These are phyloP conservation scores for Acrocalymma vagum DNA, from an alignment of 2,329 filamentous ascomycete species.

Conservation along the genomic window DNA sequence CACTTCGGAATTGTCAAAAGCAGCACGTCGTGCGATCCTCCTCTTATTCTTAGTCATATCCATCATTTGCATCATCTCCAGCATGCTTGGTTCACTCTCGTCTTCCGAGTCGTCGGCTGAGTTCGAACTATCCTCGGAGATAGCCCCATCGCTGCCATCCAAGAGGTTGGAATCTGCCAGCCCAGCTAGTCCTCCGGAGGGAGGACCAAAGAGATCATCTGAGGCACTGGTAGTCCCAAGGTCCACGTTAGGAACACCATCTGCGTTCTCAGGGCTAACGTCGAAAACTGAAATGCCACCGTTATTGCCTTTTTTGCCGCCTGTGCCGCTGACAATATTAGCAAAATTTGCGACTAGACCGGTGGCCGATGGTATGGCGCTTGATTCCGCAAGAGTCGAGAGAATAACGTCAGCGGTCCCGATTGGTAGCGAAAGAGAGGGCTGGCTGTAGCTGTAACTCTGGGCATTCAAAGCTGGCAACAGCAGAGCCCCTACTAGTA, in stretches of 20 bases:
- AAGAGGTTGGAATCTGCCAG: no score
- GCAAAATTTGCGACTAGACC: constrained; percentile 6
- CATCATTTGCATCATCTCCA: constrained; percentile 16
- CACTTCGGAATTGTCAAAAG: neutral
- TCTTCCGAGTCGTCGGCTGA: constrained; percentile 1
- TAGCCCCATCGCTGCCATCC: no score
- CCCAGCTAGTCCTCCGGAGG: no score
- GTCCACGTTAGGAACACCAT: neutral
- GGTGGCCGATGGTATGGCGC: constrained; percentile 3
- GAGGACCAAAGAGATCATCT: no score
- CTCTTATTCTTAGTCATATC: constrained; percentile 20
- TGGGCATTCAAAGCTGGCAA: constrained; percentile 14
- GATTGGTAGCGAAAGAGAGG: constrained; percentile 4
- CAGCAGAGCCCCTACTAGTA: constrained; percentile 17
- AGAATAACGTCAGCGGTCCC: constrained; percentile 13
- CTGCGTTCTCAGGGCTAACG: neutral
- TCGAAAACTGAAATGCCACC: constrained; percentile 1
- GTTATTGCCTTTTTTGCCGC: no score
- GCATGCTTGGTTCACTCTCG: constrained; percentile 9
- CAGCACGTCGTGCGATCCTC: neutral
- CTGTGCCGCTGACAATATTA: neutral
- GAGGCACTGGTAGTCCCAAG: constrained; percentile 1
- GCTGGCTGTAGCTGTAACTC: constrained; percentile 8
- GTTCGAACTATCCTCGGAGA: constrained; percentile 5
- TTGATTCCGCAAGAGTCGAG: constrained; percentile 3